Conservation (phyloP, 2,329 filamentous ascomycete species). For the Lomentospora prolificans region DNA sequence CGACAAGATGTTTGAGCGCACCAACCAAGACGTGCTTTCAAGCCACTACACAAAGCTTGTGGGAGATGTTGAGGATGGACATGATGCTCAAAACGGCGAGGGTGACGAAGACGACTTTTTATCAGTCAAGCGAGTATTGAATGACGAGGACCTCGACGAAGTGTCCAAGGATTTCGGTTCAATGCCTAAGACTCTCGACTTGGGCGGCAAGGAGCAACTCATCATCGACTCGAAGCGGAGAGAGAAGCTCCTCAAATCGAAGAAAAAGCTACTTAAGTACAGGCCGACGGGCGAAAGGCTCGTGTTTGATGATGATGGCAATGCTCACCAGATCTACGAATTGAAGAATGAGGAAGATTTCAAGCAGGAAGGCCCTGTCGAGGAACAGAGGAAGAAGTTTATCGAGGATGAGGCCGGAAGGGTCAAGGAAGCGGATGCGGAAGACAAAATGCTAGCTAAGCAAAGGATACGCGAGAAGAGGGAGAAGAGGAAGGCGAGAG, state of each 20-base stretch:
- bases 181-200: conserved; percentile 50
- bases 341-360: conserved; percentile 81
- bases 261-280: conserved; percentile 87
- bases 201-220: conserved; percentile 63
- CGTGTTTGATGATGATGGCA: conserved; percentile 86
- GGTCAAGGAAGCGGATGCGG: conserved; percentile 65
- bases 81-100: conserved; percentile 28
- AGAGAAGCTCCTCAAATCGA: conserved; percentile 89
- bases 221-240: conserved; percentile 89
- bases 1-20: conserved; percentile 94
- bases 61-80: conserved; percentile 31
- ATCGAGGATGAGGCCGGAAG: conserved; percentile 63
- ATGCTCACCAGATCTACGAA: conserved; percentile 76
- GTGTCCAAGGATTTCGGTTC: conserved; percentile 32
- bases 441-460: conserved; percentile 73
- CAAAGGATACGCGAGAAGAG: conserved; percentile 69
- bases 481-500: conserved; percentile 61
- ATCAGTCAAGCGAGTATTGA: conserved; percentile 78
- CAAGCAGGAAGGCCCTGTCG: conserved; percentile 60
- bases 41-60: conserved; percentile 87
- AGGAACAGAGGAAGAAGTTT: conserved; percentile 68
- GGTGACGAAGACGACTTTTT: conserved; percentile 73
- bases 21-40: conserved; percentile 92
- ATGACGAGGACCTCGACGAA: conserved; percentile 53
- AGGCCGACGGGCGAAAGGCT: conserved; percentile 79